These are phyloP conservation scores for Termitomyces sp. DNA, from an alignment of 768 basidiomycete species.

Conservation along the genomic window DNA sequence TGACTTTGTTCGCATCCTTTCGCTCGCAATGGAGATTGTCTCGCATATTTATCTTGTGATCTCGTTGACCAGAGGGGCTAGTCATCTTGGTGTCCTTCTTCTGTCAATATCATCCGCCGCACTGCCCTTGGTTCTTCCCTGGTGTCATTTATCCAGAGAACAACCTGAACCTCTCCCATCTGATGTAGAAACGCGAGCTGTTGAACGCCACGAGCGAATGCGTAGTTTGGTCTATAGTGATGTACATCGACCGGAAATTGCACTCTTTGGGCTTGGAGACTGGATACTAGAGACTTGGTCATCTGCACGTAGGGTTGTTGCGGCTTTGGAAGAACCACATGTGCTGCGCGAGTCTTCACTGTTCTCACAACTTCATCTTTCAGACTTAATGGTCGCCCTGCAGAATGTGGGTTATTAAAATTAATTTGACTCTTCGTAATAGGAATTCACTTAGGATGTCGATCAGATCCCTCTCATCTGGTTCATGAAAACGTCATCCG, in stretches of 20 bases:
- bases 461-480: slow-evolving; percentile 69
- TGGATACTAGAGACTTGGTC: slow-evolving; percentile 85
- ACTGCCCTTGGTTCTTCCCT: slow-evolving; percentile 54
- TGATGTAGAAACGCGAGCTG: slow-evolving; percentile 54
- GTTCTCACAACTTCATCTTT: slow-evolving; percentile 52
- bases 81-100: slow-evolving; percentile 50
- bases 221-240: slow-evolving; percentile 73
- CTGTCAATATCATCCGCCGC: slow-evolving; percentile 57
- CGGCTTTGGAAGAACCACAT: slow-evolving; percentile 47
- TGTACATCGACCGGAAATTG: slow-evolving; percentile 70
- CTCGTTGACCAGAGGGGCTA: slow-evolving; percentile 52
- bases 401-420: slow-evolving; percentile 58
- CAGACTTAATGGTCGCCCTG: slow-evolving; percentile 56
- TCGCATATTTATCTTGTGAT: slow-evolving; percentile 67
- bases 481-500: slow-evolving; percentile 62
- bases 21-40: slow-evolving; percentile 62
- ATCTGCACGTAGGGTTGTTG: slow-evolving; percentile 49
- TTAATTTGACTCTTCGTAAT: slow-evolving; percentile 14
- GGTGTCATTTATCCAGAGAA: slow-evolving; percentile 35
- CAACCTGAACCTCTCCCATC: slow-evolving; percentile 40
- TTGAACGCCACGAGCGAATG: slow-evolving; percentile 70
- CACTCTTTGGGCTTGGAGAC: slow-evolving; percentile 76
- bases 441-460: slow-evolving; percentile 7
- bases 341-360: slow-evolving; percentile 39
- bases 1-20: slow-evolving; percentile 70